phyloP scores from a whole-genome alignment of 2,329 filamentous ascomycete genomes.

The Pseudophaeomoniella oleicola region DNA sequence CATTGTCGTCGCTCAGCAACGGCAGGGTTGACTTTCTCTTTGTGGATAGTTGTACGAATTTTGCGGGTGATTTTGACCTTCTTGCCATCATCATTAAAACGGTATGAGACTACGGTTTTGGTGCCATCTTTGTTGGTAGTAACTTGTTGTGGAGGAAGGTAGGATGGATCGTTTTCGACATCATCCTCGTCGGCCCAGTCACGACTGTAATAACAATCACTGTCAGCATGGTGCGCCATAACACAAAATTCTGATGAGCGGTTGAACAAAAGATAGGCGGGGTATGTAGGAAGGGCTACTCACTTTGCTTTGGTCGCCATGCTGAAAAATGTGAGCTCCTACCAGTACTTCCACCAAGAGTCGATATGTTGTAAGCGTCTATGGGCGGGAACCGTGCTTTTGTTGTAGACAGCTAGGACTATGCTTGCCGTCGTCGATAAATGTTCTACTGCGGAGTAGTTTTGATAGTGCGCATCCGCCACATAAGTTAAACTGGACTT shows the following conservation, averaged over 20 bases:
- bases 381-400: too few species aligned
- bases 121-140: conserved; percentile 97
- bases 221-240: too few species aligned
- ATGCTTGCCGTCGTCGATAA: not conserved
- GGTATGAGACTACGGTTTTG: conserved; percentile 84
- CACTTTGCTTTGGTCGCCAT: not conserved
- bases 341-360: too few species aligned
- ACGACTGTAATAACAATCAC: conserved; percentile 2
- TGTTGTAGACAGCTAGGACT: too few species aligned
- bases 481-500: too few species aligned
- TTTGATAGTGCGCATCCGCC: not conserved
- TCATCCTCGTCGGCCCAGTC: conserved; percentile 33
- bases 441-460: not conserved
- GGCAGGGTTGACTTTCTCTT: conserved; percentile 88
- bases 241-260: too few species aligned
- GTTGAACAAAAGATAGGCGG: too few species aligned
- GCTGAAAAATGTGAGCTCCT: not conserved
- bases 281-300: too few species aligned
- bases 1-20: conserved; percentile 89
- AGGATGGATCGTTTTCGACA: conserved; percentile 73
- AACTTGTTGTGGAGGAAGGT: conserved; percentile 73
- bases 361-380: too few species aligned
- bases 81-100: conserved; percentile 81
- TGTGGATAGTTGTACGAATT: conserved; percentile 81
- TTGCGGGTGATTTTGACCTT: conserved; percentile 96